Conservation (phyloP, 768 basidiomycete genomes). For the Chalciporus pseudorubinellus region DNA sequence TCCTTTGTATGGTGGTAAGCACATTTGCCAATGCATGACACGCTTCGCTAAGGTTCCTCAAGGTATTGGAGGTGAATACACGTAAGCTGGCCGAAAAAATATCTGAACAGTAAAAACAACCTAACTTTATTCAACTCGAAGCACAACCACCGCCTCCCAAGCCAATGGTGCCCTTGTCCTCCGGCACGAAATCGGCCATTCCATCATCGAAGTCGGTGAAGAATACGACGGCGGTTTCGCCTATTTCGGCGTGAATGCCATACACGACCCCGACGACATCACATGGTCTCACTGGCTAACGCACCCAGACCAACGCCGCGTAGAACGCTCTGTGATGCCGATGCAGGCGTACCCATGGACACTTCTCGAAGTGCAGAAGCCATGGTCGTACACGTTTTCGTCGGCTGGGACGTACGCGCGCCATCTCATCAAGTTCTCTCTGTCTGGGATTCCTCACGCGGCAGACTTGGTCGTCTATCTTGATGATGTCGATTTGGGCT, state of each 20-base stretch:
- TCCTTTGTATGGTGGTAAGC: slow-evolving; percentile 71
- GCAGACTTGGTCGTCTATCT: slow-evolving; percentile 55
- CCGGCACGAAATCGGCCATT: slow-evolving; percentile 79
- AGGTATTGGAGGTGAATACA: slow-evolving; percentile 79
- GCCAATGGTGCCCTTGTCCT: slow-evolving; percentile 74
- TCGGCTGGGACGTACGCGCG: slow-evolving; percentile 64
- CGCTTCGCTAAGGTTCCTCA: not conserved
- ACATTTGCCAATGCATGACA: not conserved
- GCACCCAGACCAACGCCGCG: slow-evolving; percentile 33
- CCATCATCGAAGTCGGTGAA: slow-evolving; percentile 75
- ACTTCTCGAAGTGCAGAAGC: slow-evolving; percentile 54
- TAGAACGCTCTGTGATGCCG: slow-evolving; percentile 73
- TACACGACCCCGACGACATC: slow-evolving; percentile 41
- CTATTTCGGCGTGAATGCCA: slow-evolving; percentile 71
- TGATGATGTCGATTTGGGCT: slow-evolving; percentile 58
- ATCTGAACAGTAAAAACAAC: not conserved
- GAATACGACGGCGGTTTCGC: slow-evolving; percentile 79
- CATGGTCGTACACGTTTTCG: slow-evolving; percentile 59
- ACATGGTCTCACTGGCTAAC: slow-evolving; percentile 77
- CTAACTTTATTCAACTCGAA: slow-evolving; percentile 29
- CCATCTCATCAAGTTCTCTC: slow-evolving; percentile 65
- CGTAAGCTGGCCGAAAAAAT: slow-evolving; percentile 45
- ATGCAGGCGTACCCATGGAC: slow-evolving; percentile 77
- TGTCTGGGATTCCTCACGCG: slow-evolving; percentile 62
- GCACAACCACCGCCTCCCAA: slow-evolving; percentile 72